phyloP scores from a whole-genome alignment of 108 stramenopile genomes.

The Cyclostephanos tholiformis region DNA sequence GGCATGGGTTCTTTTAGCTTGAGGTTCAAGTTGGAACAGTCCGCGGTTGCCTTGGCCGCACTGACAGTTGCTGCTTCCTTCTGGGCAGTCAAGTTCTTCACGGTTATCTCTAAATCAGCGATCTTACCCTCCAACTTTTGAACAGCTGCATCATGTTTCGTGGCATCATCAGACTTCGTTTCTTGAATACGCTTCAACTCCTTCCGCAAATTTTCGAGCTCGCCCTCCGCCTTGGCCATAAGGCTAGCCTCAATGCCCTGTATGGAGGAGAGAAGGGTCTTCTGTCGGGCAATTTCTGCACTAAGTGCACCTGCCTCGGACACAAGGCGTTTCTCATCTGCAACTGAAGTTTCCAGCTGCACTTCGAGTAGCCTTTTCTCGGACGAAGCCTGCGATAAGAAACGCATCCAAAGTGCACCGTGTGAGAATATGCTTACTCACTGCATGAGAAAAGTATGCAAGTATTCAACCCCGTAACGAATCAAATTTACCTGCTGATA shows the following conservation, averaged over 20 bases:
- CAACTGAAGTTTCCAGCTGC: constrained; percentile 67
- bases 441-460: no score
- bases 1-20: constrained; percentile 51
- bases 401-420: no score
- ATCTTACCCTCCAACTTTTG: constrained; percentile 60
- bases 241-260: constrained; percentile 84
- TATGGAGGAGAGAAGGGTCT: constrained; percentile 66
- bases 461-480: no score
- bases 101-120: constrained; percentile 46
- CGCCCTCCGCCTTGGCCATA: constrained; percentile 60
- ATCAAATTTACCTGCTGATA: constrained; percentile 42
- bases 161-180: constrained; percentile 36
- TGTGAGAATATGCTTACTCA: no score
- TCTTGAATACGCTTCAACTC: constrained; percentile 52
- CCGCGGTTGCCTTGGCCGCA: constrained; percentile 46
- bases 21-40: constrained; percentile 46
- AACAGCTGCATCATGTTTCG: constrained; percentile 46
- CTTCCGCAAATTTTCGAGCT: constrained; percentile 53
- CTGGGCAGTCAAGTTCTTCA: constrained; percentile 46
- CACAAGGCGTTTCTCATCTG: constrained; percentile 59
- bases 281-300: constrained; percentile 72
- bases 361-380: constrained; percentile 60
- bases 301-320: constrained; percentile 66
- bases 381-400: no score
- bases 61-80: constrained; percentile 48